Percentiles rank a stretch among this genome's conserved stretches.
Evolutionary conservation across 208 protist species (phyloP).

Genomic region (Leptomonas pyrrhocoris): DNA sequence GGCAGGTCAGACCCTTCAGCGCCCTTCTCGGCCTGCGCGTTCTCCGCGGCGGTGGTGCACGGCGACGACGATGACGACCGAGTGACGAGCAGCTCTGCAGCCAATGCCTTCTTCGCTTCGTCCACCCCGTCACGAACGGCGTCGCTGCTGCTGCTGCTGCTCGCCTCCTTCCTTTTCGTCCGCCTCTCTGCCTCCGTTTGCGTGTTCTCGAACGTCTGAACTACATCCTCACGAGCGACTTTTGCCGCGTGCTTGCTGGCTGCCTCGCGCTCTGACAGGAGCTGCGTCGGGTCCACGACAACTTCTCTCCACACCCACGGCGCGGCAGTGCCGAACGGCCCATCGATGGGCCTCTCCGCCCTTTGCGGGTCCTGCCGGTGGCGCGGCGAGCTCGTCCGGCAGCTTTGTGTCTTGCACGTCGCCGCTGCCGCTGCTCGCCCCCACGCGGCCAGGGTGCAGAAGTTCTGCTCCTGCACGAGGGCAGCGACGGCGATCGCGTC

Average conservation of each 20-base stretch:
- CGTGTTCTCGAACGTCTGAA: not conserved
- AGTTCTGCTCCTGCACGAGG: constrained; percentile 39
- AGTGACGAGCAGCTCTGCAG: no score
- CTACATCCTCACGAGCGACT: not conserved
- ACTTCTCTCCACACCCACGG: constrained; percentile 23
- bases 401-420: no score
- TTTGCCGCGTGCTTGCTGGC: not conserved
- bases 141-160: no score
- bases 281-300: constrained; percentile 15
- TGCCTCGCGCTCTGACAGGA: not conserved
- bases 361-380: not conserved
- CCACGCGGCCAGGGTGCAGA: constrained; percentile 19
- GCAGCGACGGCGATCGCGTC: constrained; percentile 43
- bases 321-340: not conserved
- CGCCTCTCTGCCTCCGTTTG: not conserved
- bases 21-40: not conserved
- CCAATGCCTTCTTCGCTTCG: not conserved
- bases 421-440: not conserved
- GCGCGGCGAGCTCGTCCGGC: not conserved
- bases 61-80: no score
- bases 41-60: not conserved
- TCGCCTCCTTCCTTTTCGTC: not conserved
- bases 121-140: not conserved
- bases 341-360: not conserved
- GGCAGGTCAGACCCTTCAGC: not conserved